Conservation (phyloP, 2,329 filamentous ascomycete species). For the Polychaeton citri region DNA sequence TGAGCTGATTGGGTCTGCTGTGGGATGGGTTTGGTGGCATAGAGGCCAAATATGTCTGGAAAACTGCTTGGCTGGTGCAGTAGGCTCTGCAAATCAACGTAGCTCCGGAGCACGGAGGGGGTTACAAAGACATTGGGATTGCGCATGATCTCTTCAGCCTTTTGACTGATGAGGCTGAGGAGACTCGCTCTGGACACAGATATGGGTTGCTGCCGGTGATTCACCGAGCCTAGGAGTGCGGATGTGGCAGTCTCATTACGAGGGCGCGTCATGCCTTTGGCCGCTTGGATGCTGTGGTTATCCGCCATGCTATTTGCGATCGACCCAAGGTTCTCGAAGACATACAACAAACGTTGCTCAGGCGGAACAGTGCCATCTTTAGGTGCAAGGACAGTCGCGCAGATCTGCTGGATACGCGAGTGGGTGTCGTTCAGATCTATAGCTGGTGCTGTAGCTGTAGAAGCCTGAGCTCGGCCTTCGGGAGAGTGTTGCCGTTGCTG, state of each 20-base stretch:
- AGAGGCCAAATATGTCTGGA: conserved; percentile 67
- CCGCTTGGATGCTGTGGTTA: conserved; percentile 2
- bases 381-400: conserved; percentile 11
- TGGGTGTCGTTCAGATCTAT: conserved; percentile 12
- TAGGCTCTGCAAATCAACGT: conserved; percentile 62
- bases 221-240: conserved; percentile 38
- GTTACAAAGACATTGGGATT: conserved; percentile 72
- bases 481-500: too few relatives aligned
- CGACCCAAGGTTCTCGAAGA: conserved; percentile 18
- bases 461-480: too few relatives aligned
- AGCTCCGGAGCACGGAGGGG: conserved; percentile 54
- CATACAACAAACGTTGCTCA: conserved; percentile 19
- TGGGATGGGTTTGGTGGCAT: conserved; percentile 69
- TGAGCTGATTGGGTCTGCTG: conserved; percentile 28
- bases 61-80: conserved; percentile 63
- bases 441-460: conserved; percentile 20
- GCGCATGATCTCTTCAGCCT: conserved; percentile 56
- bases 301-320: conserved; percentile 9
- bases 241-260: conserved; percentile 34
- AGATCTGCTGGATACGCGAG: conserved; percentile 15
- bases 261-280: not conserved
- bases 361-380: conserved; percentile 11
- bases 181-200: conserved; percentile 23
- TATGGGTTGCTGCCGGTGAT: conserved; percentile 16
- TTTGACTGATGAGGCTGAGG: conserved; percentile 33